A percentile compares a stretch with the other conserved stretches of the same genome.
These are phyloP conservation scores for Aspergillus diversus DNA, from an alignment of 495 filamentous ascomycete species.

Conservation along the genomic window DNA sequence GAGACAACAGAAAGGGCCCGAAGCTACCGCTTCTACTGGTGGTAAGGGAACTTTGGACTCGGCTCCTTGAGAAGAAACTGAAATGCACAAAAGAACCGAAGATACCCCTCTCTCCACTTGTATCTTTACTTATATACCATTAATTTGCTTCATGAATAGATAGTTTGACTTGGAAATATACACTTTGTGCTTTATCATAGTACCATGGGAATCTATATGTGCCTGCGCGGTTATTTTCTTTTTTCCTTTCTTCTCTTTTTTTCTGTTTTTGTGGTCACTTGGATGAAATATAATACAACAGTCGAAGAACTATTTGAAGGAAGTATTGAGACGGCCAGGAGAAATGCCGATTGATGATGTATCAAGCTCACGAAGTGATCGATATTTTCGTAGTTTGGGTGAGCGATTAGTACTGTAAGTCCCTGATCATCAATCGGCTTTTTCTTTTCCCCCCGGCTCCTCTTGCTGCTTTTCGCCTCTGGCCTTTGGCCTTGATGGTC, in stretches of 20 bases:
- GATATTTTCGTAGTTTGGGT: too few species aligned
- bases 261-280: neutral
- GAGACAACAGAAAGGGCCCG: slow-evolving; percentile 69
- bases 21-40: slow-evolving; percentile 58
- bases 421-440: neutral
- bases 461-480: neutral
- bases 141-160: slow-evolving; percentile 6
- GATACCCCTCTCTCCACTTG: neutral
- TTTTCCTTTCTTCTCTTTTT: neutral
- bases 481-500: neutral
- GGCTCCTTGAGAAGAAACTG: slow-evolving; percentile 37
- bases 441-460: neutral
- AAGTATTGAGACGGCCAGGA: too few species aligned
- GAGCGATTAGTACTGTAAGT: too few species aligned
- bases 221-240: neutral
- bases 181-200: neutral
- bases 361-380: too few species aligned
- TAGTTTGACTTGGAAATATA: neutral
- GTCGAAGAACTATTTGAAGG: too few species aligned
- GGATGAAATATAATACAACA: too few species aligned
- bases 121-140: slow-evolving; percentile 3
- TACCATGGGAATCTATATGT: slow-evolving; percentile 1
- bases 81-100: neutral
- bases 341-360: too few species aligned
- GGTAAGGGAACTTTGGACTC: slow-evolving; percentile 71